Base-by-base conservation (phyloP, 1,139 yeast species). In the Pichia sorboxylosa region DNA sequence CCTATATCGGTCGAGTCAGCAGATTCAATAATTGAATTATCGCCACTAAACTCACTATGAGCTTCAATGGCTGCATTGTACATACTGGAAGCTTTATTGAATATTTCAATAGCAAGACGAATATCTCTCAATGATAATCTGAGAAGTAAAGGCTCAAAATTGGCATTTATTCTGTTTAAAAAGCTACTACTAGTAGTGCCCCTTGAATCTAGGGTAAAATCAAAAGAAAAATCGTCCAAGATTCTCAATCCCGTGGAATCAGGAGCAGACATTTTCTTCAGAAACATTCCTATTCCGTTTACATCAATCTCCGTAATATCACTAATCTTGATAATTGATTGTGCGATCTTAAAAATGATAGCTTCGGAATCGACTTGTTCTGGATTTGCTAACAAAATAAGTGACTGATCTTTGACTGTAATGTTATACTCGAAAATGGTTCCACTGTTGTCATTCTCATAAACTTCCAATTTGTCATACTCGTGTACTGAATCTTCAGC, bases 81-180 rank as follows among this genome's bases (percentile, higher is more conserved):
- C 39, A 82, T 58, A 13, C 68, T 72, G 4, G 78, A 68, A 0
- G 94, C 94, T 39, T 65, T 70, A 44, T 80, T 73, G 43, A 85
- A 66, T 24, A 90, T 82, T 13, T 66, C 62, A 45, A 80, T 53
- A 0, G 94, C 96, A 32, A 92, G 63, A 30, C 84, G 60, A 28
- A 92, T 81, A 60, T 92, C 99, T 41, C 94, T 66, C 35, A 90
- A 58, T 0, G 97, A 85, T 13, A 92, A 68, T 41, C 97, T 68
- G 51, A 90, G 54, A 24, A 87, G 62, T 27, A 92, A 55, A 0
- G 94, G 93, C 39, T 90, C 96, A 24, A 90, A 64, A 1, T 85
- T 70, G 4, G 81, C 66, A 37, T 76, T 78, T 19, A 85, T 65
- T 23, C 67, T 64, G 0, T 93, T 76, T 34, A 83, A 52, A 33